Conservation (phyloP, 2,329 filamentous ascomycete genomes). For the Parascedosporium putredinis region DNA sequence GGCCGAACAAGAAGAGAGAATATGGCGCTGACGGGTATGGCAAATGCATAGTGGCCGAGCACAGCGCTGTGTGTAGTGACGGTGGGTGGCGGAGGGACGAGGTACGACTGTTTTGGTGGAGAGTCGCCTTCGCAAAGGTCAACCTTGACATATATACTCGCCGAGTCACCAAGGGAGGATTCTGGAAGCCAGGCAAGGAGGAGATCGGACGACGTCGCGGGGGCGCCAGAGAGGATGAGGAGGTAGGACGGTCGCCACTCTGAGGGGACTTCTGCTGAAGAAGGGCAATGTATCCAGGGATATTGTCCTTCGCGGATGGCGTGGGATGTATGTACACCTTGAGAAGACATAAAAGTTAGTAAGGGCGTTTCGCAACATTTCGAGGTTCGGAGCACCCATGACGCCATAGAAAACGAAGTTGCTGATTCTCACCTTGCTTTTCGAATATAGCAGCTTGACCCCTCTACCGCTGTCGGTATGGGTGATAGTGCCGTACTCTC, state of each 20-base stretch:
- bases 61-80: constrained; percentile 64
- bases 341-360: neutral
- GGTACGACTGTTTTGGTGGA: constrained; percentile 74
- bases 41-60: constrained; percentile 77
- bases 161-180: constrained; percentile 72
- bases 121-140: constrained; percentile 75
- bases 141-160: constrained; percentile 88
- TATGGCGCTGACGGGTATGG: constrained; percentile 78
- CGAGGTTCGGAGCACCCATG: no score
- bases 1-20: constrained; percentile 86
- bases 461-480: constrained; percentile 67
- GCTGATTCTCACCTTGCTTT: constrained; percentile 66
- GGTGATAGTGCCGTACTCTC: constrained; percentile 87
- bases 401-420: neutral
- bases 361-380: no score
- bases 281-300: constrained; percentile 84
- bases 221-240: constrained; percentile 25
- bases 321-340: constrained; percentile 94
- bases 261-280: constrained; percentile 69
- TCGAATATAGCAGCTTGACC: constrained; percentile 88
- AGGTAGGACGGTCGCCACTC: constrained; percentile 25
- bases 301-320: constrained; percentile 89
- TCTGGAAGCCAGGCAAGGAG: constrained; percentile 92
- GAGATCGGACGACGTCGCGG: constrained; percentile 55
- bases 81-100: constrained; percentile 85